Evolutionary conservation across 805 yeast species (phyloP), one percentile per base, ranked within the genome.

Genomic region (Saccharomycopsis sp.): DNA sequence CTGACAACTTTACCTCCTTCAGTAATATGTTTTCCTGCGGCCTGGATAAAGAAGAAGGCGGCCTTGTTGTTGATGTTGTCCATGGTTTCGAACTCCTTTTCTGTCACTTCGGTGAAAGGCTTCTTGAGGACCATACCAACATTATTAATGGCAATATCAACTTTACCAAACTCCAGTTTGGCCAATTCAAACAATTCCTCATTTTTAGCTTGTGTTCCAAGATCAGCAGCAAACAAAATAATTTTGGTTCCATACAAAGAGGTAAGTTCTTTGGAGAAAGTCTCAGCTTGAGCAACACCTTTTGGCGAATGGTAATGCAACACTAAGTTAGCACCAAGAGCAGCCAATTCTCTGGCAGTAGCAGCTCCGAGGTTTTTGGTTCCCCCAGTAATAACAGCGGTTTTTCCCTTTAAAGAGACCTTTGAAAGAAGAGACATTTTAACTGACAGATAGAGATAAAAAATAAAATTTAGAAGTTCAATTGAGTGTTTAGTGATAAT

Each of bases 91-190:
- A 72, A 85, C 65, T 85, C 89, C 29, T 70, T 74, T 56, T 79
- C 77, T n/a, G 79, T 60, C 58, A 78, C 72, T n/a, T 82, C 83
- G 38, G 70, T 70, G 55, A 84, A 64, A 42, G 82, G 80, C 67
- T 84, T 85, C 74, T 84, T 83, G 68, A 84, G 72, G 22, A 85
- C 89, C 76, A 71, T 80, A 56, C 89, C 89, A 47, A 83, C 84
- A 63, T 82, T 83, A 72, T 84, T 84, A 64, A 85, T 74, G n/a
- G 88, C 89, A 66, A 81, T 75, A 64, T 85, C 87, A 62, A 82
- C 72, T 2, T 41, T 20, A n/a, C 54, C 47, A 58, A 82, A 77
- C 47, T 71, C 68, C 14, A 67, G 60, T 56, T 72, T 72, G 5
- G 83, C 80, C 9, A 68, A 69, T 17, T 69, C 76, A 64, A 85